These are phyloP conservation scores for Turritis glabra DNA, from an alignment of 345 rosid genomes.

Conservation along the genomic window DNA sequence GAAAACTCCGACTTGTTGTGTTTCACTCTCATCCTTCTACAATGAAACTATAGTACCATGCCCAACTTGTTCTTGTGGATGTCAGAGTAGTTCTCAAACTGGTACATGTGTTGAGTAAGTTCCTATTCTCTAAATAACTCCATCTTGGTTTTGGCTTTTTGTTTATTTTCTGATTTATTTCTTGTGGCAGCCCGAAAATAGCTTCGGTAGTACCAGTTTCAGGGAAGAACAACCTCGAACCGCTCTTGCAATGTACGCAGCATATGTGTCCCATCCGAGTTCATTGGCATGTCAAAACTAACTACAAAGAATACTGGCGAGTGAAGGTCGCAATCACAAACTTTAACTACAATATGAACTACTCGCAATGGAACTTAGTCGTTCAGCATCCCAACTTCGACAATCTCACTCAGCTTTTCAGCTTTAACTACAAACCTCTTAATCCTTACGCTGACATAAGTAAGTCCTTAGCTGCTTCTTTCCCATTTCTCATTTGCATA, in stretches of 20 bases:
- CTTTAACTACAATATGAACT: conserved; percentile 82
- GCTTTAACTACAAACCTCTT: conserved; percentile 67
- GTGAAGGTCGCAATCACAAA: conserved; percentile 75
- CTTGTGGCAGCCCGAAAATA: conserved; percentile 46
- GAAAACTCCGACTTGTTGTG: conserved; percentile 82
- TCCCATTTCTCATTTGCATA: not conserved
- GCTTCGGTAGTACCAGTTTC: conserved; percentile 57
- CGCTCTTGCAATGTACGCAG: conserved; percentile 70
- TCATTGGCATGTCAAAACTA: conserved; percentile 88
- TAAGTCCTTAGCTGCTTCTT: conserved; percentile 43
- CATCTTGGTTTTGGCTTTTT: not conserved
- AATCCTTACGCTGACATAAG: conserved; percentile 64
- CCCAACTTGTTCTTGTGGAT: conserved; percentile 83
- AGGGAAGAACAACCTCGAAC: conserved; percentile 47
- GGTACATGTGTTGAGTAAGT: conserved; percentile 82
- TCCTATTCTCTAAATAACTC: conserved; percentile 15
- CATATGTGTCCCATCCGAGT: conserved; percentile 95
- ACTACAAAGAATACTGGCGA: conserved; percentile 86
- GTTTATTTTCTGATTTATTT: conserved; percentile 1
- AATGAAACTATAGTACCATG: conserved; percentile 71
- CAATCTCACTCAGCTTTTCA: conserved; percentile 68
- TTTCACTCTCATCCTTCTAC: conserved; percentile 89
- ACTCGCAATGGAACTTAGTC: conserved; percentile 78
- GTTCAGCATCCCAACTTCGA: conserved; percentile 84
- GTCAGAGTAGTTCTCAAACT: conserved; percentile 51